Conservation (phyloP, 129 eudicot species). For the Flaveria trinervia region DNA sequence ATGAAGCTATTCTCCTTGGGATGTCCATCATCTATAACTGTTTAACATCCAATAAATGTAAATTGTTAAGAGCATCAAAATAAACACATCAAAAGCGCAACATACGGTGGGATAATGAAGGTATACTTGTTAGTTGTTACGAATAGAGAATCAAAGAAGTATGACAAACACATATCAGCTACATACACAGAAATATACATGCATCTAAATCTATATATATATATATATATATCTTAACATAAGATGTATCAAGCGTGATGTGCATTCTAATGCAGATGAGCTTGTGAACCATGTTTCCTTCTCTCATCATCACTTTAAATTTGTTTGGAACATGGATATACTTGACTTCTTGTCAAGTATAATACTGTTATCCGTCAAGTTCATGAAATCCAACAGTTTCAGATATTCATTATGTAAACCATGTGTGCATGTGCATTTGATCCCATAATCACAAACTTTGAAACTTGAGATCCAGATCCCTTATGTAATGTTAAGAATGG, state of each 20-base stretch:
- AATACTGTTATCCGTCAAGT: not conserved
- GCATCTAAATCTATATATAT: not conserved
- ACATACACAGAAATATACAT: not conserved
- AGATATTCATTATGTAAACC: not conserved
- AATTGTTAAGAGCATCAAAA: conserved; percentile 20
- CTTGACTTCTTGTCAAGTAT: no score
- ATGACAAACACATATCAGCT: conserved; percentile 19
- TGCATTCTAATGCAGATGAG: conserved; percentile 12
- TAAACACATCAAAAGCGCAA: conserved; percentile 9
- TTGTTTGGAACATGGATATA: not conserved
- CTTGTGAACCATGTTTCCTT: not conserved
- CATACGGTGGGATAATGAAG: not conserved
- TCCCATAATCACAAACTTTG: not conserved
- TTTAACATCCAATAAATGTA: conserved; percentile 26
- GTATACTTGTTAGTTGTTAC: conserved; percentile 6
- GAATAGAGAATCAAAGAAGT: conserved; percentile 5
- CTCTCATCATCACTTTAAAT: not conserved
- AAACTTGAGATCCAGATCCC: not conserved
- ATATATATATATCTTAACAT: not conserved
- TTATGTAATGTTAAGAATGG: not conserved
- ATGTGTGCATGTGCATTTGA: not conserved
- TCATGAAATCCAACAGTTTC: not conserved
- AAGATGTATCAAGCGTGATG: conserved; percentile 5
- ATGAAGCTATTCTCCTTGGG: conserved; percentile 91
- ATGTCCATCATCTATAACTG: conserved; percentile 91